These are phyloP conservation scores for Eucalyptus grandis DNA, from an alignment of 345 rosid species.

Conservation along the genomic window DNA sequence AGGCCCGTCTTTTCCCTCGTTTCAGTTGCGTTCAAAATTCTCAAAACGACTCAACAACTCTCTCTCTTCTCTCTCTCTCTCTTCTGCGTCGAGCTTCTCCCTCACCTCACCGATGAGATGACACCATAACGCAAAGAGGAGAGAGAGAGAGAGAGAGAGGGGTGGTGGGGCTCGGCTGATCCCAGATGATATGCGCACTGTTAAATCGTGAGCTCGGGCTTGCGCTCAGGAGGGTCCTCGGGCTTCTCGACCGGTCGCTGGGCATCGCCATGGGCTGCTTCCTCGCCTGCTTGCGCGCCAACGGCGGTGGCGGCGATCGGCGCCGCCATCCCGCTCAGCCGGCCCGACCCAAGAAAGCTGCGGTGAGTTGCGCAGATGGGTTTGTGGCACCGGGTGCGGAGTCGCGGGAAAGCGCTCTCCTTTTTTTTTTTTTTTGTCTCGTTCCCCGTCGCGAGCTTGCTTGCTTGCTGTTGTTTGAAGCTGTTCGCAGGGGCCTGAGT, in stretches of 20 bases:
- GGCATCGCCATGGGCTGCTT: constrained; percentile 70
- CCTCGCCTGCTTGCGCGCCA: constrained; percentile 57
- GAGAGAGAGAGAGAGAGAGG: neutral
- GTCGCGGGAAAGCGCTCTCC: neutral
- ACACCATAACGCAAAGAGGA: neutral
- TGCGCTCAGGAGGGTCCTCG: neutral
- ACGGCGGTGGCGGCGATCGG: constrained; percentile 3
- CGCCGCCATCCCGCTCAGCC: constrained; percentile 9
- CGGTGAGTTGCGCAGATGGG: constrained; percentile 5
- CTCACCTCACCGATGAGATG: neutral
- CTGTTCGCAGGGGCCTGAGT: neutral
- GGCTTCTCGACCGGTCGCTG: constrained; percentile 1
- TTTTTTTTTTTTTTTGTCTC: neutral
- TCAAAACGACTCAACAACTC: neutral
- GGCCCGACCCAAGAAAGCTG: neutral
- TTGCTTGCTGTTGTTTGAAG: neutral
- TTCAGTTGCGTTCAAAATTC: neutral
- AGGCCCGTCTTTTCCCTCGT: neutral
- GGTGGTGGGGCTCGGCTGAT: neutral
- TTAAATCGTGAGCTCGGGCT: neutral
- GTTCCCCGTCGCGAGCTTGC: neutral
- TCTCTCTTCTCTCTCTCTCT: too few species aligned
- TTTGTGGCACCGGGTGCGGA: neutral
- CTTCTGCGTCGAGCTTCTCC: neutral
- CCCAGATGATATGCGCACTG: neutral